Conservation (phyloP, 2,329 filamentous ascomycete species). For the Xylariaceae sp. region DNA sequence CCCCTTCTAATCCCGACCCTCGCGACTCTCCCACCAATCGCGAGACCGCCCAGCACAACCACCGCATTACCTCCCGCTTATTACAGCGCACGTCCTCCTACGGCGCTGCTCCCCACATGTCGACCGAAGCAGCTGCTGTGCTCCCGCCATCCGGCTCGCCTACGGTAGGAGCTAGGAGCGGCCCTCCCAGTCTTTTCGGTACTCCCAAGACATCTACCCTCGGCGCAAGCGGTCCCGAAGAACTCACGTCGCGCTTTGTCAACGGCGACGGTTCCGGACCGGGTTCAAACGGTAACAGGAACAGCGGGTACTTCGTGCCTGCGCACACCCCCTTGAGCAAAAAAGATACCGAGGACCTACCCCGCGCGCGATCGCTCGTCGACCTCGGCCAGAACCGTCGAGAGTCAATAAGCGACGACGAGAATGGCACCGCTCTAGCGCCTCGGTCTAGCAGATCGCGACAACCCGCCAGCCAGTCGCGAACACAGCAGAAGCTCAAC, state of each 20-base stretch:
- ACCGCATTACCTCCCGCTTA: slow-evolving; percentile 64
- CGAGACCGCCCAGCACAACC: slow-evolving; percentile 51
- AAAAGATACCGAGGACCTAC: slow-evolving; percentile 30
- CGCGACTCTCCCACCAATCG: slow-evolving; percentile 33
- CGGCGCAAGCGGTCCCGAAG: slow-evolving; percentile 40
- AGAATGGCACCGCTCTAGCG: slow-evolving; percentile 43
- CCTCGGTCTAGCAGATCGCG: slow-evolving; percentile 40
- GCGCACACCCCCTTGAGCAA: slow-evolving; percentile 26
- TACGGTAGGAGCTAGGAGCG: slow-evolving; percentile 33
- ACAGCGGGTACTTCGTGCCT: slow-evolving; percentile 51
- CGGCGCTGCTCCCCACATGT: slow-evolving; percentile 62
- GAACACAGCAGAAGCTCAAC: slow-evolving; percentile 73
- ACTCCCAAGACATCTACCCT: slow-evolving; percentile 29
- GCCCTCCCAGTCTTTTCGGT: slow-evolving; percentile 36
- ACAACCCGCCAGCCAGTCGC: slow-evolving; percentile 53
- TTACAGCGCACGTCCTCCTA: slow-evolving; percentile 61
- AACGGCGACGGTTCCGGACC: slow-evolving; percentile 46
- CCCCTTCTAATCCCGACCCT: not conserved
- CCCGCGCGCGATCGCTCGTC: slow-evolving; percentile 41
- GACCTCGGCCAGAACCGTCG: slow-evolving; percentile 32
- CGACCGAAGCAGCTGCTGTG: slow-evolving; percentile 53
- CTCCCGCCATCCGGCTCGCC: slow-evolving; percentile 34
- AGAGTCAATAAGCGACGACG: slow-evolving; percentile 31
- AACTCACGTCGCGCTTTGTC: slow-evolving; percentile 59
- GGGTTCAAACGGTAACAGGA: slow-evolving; percentile 45